Evolutionary conservation across 1,284 basidiomycete species (phyloP).

Genomic region (Grifola frondosa): DNA sequence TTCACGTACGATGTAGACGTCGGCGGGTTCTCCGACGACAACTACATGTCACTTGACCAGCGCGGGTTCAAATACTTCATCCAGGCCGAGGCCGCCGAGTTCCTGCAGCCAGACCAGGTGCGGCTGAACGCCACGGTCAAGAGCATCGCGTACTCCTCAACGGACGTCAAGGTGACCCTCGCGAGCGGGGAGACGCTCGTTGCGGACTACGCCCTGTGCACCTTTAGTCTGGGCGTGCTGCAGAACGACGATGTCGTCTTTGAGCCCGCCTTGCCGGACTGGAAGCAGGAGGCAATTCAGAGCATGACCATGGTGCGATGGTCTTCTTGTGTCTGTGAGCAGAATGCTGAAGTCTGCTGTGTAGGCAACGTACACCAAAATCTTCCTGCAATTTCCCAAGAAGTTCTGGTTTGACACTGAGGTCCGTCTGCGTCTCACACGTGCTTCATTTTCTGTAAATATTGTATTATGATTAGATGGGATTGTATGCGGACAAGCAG

Average conservation of each 20-base stretch:
- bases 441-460: not conserved
- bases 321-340: conserved; percentile 23
- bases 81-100: conserved; percentile 53
- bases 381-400: conserved; percentile 64
- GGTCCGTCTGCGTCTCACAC: conserved; percentile 26
- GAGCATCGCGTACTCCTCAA: conserved; percentile 46
- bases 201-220: conserved; percentile 33
- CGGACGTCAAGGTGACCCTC: conserved; percentile 42
- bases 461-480: conserved; percentile 43
- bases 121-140: conserved; percentile 54
- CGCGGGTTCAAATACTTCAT: conserved; percentile 59
- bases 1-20: conserved; percentile 57
- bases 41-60: conserved; percentile 56
- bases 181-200: conserved; percentile 38
- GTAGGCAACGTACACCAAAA: conserved; percentile 68
- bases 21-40: conserved; percentile 57
- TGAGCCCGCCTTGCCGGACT: conserved; percentile 55
- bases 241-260: conserved; percentile 65
- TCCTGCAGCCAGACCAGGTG: conserved; percentile 45
- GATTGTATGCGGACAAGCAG: conserved; percentile 57
- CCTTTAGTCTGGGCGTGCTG: conserved; percentile 51
- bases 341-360: not conserved
- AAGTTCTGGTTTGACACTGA: conserved; percentile 74
- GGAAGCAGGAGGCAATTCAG: conserved; percentile 67
- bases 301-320: conserved; percentile 59